phyloP scores from a whole-genome alignment of 371 early-diverging fungal species.

The Actinomortierella wolfii region DNA sequence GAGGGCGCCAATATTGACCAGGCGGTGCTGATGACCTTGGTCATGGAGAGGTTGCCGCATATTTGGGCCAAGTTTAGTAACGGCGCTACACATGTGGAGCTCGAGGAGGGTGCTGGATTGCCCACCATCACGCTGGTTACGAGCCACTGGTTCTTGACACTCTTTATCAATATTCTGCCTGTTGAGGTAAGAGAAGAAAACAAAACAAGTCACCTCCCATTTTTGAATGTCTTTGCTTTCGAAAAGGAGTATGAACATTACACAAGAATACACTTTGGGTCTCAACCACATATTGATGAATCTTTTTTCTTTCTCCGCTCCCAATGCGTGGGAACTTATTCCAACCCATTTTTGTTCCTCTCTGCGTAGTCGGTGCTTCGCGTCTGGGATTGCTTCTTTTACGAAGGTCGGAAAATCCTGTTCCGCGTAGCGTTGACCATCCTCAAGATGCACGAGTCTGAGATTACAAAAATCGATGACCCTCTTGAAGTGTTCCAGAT shows the following conservation, averaged over 20 bases:
- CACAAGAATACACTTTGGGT: too few species aligned
- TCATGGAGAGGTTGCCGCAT: conserved; percentile 62
- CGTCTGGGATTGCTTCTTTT: conserved; percentile 87
- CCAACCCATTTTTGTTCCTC: not conserved
- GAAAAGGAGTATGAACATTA: too few species aligned
- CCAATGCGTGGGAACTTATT: not conserved
- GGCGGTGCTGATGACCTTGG: conserved; percentile 68
- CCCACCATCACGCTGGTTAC: conserved; percentile 78
- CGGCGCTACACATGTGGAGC: conserved; percentile 61
- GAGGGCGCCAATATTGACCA: conserved; percentile 80
- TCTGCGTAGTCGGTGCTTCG: conserved; percentile 66
- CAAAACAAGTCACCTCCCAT: too few species aligned
- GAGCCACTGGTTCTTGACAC: conserved; percentile 84
- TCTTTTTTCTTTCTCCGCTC: too few species aligned
- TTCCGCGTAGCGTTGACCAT: conserved; percentile 82
- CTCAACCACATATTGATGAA: too few species aligned
- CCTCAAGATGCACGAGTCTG: conserved; percentile 72
- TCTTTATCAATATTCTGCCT: conserved; percentile 81
- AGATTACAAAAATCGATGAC: conserved; percentile 63
- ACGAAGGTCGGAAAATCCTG: conserved; percentile 81
- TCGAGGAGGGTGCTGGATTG: conserved; percentile 57
- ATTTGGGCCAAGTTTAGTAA: conserved; percentile 59
- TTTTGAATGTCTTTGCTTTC: not conserved
- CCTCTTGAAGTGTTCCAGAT: conserved; percentile 68
- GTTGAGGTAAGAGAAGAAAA: conserved; percentile 59